Percentiles rank a stretch among this genome's conserved stretches.
phyloP scores from a whole-genome alignment of 2,329 filamentous ascomycete species.

The Neopestalotiopsis clavispora region DNA sequence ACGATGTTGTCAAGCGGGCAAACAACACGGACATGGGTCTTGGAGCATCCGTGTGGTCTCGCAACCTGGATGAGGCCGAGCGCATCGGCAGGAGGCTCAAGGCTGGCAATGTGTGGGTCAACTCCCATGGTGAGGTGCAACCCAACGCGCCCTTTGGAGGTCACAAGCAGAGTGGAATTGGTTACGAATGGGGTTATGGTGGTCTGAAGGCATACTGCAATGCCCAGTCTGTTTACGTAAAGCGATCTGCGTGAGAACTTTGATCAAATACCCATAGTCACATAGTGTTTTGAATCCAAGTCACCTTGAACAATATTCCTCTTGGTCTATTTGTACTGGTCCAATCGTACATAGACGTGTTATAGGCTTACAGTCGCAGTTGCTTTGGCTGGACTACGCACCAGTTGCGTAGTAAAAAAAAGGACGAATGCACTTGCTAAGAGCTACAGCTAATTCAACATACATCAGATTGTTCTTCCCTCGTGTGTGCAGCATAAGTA shows the following conservation, averaged over 20 bases:
- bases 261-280: not conserved
- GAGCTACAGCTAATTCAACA: too few species aligned
- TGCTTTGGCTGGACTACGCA: too few species aligned
- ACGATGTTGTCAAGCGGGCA: constrained; percentile 48
- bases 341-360: too few species aligned
- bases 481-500: too few species aligned
- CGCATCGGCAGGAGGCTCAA: constrained; percentile 51
- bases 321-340: too few species aligned
- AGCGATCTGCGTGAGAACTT: not conserved
- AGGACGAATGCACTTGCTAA: too few species aligned
- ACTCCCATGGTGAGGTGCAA: constrained; percentile 45
- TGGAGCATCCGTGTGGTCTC: constrained; percentile 56
- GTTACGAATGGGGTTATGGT: constrained; percentile 49
- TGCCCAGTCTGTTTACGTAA: constrained; percentile 25
- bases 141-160: constrained; percentile 51
- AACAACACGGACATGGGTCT: constrained; percentile 57
- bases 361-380: too few species aligned
- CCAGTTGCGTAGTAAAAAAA: too few species aligned
- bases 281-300: too few species aligned
- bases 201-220: constrained; percentile 41
- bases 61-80: constrained; percentile 50
- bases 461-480: too few species aligned
- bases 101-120: constrained; percentile 59
- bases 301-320: too few species aligned
- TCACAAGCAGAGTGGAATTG: constrained; percentile 56